Conservation (phyloP, 148 eudicot species). For the Rhododendron kiyosumense region DNA sequence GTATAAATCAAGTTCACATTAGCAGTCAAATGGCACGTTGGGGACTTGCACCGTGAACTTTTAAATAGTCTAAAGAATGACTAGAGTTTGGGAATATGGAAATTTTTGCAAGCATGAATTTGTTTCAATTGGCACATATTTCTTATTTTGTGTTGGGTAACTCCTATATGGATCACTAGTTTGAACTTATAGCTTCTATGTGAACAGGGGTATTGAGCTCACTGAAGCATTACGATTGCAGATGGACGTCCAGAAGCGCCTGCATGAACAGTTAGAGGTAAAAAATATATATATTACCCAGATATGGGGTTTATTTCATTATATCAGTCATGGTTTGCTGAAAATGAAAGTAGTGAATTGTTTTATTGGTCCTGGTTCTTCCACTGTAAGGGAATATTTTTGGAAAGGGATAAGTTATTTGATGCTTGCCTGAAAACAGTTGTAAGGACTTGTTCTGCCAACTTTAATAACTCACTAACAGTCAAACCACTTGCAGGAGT, state of each 20-base stretch:
- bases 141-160: not conserved
- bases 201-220: slow-evolving; percentile 77
- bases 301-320: not conserved
- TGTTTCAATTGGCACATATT: not conserved
- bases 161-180: not conserved
- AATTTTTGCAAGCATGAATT: not conserved
- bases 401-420: not conserved
- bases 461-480: not conserved
- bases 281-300: not conserved
- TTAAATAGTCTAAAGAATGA: not conserved
- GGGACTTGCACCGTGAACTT: not conserved
- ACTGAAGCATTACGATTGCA: slow-evolving; percentile 90
- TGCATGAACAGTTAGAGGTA: slow-evolving; percentile 98
- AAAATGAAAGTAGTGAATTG: not conserved
- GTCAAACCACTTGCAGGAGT: not conserved
- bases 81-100: not conserved
- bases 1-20: not conserved
- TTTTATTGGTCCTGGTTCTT: not conserved
- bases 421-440: not conserved
- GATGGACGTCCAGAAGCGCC: slow-evolving; percentile 94
- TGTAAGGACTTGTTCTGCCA: not conserved
- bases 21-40: not conserved
- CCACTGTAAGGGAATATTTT: not conserved
- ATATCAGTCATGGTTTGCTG: not conserved
- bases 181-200: slow-evolving; percentile 6